Evolutionary conservation across 371 early-diverging fungal species (phyloP).

Genomic region (Chytridiales sp.): DNA sequence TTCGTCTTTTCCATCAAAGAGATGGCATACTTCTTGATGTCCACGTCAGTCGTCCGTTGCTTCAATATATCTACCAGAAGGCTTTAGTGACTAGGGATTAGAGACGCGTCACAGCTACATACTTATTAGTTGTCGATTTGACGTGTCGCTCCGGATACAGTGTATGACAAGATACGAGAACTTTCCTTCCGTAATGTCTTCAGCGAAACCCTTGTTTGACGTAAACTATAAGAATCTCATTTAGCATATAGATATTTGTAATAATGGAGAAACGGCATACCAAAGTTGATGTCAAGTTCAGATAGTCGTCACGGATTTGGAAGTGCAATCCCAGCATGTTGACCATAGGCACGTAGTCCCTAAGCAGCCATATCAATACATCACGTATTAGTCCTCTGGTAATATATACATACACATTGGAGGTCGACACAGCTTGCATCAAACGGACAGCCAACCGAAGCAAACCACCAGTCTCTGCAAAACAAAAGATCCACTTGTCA

Average conservation of each 20-base stretch:
- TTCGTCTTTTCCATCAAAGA: slow-evolving; percentile 70
- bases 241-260: neutral
- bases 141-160: slow-evolving; percentile 66
- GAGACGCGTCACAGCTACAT: slow-evolving; percentile 17
- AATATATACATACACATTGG: slow-evolving; percentile 14
- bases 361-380: slow-evolving; percentile 12
- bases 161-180: slow-evolving; percentile 95
- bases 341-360: slow-evolving; percentile 79
- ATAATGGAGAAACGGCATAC: slow-evolving; percentile 2
- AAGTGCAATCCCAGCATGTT: slow-evolving; percentile 88
- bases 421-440: slow-evolving; percentile 64
- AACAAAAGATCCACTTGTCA: too few species aligned
- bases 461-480: slow-evolving; percentile 90
- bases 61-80: slow-evolving; percentile 69
- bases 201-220: slow-evolving; percentile 93
- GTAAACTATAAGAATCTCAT: slow-evolving; percentile 58
- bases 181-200: slow-evolving; percentile 97
- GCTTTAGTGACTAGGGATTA: neutral
- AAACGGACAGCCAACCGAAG: slow-evolving; percentile 86
- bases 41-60: slow-evolving; percentile 75
- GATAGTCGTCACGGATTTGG: slow-evolving; percentile 95
- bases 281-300: slow-evolving; percentile 76
- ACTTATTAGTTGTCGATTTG: slow-evolving; percentile 67
- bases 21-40: slow-evolving; percentile 86
- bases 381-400: too few species aligned